Evolutionary conservation across 1,284 basidiomycete species (phyloP), one percentile per base, ranked within the genome.

Genomic region (Cystobasidium pallidum): DNA sequence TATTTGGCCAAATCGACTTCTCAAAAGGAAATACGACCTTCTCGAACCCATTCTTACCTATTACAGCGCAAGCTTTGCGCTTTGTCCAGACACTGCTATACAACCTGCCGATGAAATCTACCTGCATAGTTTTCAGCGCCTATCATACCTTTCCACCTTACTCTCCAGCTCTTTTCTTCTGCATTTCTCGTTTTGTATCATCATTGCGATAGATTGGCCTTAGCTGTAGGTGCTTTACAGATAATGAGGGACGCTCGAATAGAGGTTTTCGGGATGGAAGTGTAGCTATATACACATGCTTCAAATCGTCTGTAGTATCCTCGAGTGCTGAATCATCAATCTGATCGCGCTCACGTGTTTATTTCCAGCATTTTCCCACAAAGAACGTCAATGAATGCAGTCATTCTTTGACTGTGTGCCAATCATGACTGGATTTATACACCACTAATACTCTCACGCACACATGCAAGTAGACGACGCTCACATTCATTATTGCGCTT

Each of bases 281-380:
- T 51, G 49, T 51, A 51, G 49, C 21, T 51, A 51, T 26, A 51
- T 51, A 24, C 49, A 28, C 24, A 24, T 8, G 3, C 7, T 28
- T 26, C 2, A n/a, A n/a, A n/a, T n/a, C n/a, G n/a, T n/a, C n/a
- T n/a, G n/a, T n/a, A n/a, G n/a, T n/a, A n/a, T n/a, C n/a, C n/a
- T n/a, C n/a, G n/a, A n/a, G n/a, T n/a, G n/a, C 54, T 32, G 54
- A 57, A 21, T 4, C 32, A 34, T 30, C 54, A 34, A 32, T 34
- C 54, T 15, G 19, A n/a, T n/a, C 32, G 4, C 1, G 11, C 28
- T 57, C 54, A 57, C 54, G 54, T 57, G 54, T 28, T 54, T 39
- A n/a, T n/a, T 57, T 57, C 54, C 54, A 57, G 54, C 54, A 57
- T 32, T 57, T 57, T 57, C 54, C 54, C 26, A 28, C 54, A 21